Percentiles rank a stretch among this genome's conserved stretches.
phyloP scores from a whole-genome alignment of 305 asterid genomes.

The Lippia alba region DNA sequence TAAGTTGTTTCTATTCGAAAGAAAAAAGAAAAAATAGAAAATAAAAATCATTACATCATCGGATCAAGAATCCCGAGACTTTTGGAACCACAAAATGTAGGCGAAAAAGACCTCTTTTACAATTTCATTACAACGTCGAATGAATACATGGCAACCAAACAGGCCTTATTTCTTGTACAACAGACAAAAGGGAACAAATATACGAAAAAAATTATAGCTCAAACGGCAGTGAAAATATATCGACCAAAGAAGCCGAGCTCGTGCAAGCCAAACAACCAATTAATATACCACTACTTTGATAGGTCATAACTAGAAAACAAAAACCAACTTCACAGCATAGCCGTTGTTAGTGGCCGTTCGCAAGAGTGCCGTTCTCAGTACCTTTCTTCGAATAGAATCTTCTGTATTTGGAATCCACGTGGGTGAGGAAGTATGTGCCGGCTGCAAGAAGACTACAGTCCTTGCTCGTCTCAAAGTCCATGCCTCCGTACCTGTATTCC shows the following conservation, averaged over 20 bases:
- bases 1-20: no score
- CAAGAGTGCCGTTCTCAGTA: slow-evolving; percentile 47
- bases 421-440: slow-evolving; percentile 74
- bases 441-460: slow-evolving; percentile 71
- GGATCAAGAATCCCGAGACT: no score
- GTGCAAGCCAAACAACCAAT: background rate
- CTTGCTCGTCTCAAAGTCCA: slow-evolving; percentile 66
- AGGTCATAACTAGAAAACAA: slow-evolving; percentile 22
- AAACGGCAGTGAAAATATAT: slow-evolving; percentile 1
- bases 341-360: slow-evolving; percentile 54
- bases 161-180: slow-evolving; percentile 2
- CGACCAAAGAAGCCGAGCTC: slow-evolving; percentile 13
- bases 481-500: slow-evolving; percentile 82
- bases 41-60: no score
- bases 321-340: slow-evolving; percentile 16
- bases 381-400: slow-evolving; percentile 68
- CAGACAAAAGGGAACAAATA: background rate
- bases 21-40: no score
- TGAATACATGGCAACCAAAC: background rate
- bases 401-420: slow-evolving; percentile 76
- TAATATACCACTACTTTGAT: slow-evolving; percentile 28
- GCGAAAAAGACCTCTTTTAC: background rate
- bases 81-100: background rate
- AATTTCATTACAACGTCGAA: background rate
- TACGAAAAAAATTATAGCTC: background rate